phyloP scores from a whole-genome alignment of 306 rosid species.

The Prunus fruticosa region DNA sequence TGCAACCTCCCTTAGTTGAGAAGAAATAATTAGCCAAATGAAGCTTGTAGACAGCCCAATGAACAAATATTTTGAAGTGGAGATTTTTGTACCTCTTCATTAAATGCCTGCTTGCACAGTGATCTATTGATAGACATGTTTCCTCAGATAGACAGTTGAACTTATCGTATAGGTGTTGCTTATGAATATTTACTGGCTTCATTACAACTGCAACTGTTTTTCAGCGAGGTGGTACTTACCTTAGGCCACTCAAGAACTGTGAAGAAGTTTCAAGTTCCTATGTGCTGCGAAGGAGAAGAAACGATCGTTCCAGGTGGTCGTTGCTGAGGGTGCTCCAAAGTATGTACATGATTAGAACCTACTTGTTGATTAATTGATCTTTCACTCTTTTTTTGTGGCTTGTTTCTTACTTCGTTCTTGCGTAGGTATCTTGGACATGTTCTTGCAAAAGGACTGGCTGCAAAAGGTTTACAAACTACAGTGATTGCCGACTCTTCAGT shows the following conservation, averaged over 20 bases:
- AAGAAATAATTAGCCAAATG: too few species aligned
- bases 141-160: background rate
- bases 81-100: background rate
- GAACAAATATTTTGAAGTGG: background rate
- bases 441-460: conserved; percentile 30
- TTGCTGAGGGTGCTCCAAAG: conserved; percentile 23
- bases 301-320: conserved; percentile 2
- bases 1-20: too few species aligned
- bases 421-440: conserved; percentile 25
- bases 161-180: background rate
- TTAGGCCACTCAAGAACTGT: conserved; percentile 11
- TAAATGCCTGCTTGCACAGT: too few species aligned
- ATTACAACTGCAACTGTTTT: background rate
- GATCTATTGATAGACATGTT: background rate
- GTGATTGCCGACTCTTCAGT: conserved; percentile 34
- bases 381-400: background rate
- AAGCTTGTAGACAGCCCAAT: too few species aligned
- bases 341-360: background rate
- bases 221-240: conserved; percentile 17
- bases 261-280: conserved; percentile 16
- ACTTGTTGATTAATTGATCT: background rate
- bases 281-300: conserved; percentile 10
- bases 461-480: conserved; percentile 29
- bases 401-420: background rate
- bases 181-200: background rate